Evolutionary conservation across 495 filamentous ascomycete genomes (phyloP).

Genomic region (Neurospora sp.): DNA sequence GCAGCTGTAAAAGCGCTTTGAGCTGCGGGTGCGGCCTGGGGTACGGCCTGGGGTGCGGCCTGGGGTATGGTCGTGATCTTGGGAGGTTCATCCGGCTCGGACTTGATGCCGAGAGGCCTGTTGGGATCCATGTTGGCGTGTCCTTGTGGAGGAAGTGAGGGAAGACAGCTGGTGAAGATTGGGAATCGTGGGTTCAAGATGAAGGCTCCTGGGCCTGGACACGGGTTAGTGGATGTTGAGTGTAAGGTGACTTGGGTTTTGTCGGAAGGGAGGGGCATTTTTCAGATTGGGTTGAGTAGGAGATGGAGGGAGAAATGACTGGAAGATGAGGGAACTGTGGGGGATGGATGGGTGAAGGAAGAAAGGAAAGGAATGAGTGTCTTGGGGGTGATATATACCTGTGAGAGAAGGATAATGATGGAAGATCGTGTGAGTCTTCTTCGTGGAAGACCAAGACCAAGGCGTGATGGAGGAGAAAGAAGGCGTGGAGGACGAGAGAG

Average conservation of each 20-base stretch:
- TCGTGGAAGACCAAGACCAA: neutral
- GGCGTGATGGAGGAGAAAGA: neutral
- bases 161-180: neutral
- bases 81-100: neutral
- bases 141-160: neutral
- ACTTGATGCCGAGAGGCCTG: neutral
- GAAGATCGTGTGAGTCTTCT: neutral
- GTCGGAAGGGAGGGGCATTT: neutral
- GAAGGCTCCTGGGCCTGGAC: neutral
- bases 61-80: neutral
- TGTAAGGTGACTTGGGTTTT: neutral
- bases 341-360: neutral
- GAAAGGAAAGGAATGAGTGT: neutral
- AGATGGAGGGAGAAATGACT: neutral
- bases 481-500: neutral
- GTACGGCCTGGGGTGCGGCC: neutral
- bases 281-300: neutral
- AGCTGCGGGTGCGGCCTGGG: neutral
- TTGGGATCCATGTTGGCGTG: neutral
- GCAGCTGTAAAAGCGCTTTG: neutral
- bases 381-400: neutral
- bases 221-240: neutral
- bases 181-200: neutral
- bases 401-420: neutral
- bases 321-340: neutral